Conservation (phyloP, 257 asterid genomes). For the Solanum appendiculatum region DNA sequence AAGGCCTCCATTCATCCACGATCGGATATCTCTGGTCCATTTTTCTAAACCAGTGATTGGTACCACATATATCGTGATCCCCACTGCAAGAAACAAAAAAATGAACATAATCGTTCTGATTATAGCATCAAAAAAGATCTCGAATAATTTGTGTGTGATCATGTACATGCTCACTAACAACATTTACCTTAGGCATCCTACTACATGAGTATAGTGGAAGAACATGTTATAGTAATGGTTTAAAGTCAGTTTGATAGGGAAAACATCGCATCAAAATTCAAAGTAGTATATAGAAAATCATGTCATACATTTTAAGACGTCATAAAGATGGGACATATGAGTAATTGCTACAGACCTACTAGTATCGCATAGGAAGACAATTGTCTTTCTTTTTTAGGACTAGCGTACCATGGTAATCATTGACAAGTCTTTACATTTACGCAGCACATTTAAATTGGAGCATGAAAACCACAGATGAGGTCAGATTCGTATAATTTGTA, state of each 20-base stretch:
- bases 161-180: not conserved
- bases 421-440: not conserved
- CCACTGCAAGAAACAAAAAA: conserved; percentile 41
- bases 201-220: not conserved
- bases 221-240: not conserved
- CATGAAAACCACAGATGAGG: not conserved
- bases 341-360: not conserved
- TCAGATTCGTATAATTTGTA: not conserved
- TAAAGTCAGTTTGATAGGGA: not conserved
- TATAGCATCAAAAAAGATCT: not conserved
- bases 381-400: not conserved
- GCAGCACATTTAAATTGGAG: not conserved
- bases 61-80: conserved; percentile 97
- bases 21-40: conserved; percentile 76
- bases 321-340: not conserved
- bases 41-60: conserved; percentile 88
- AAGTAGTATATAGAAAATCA: not conserved
- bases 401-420: not conserved
- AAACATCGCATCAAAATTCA: not conserved
- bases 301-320: not conserved
- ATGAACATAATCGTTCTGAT: not conserved
- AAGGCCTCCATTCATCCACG: conserved; percentile 78
- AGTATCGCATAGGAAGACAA: not conserved
- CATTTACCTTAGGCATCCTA: not conserved
- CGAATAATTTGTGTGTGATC: not conserved